Base-by-base conservation (phyloP, 2,329 filamentous ascomycete genomes). In the Clathrospora elynae region DNA sequence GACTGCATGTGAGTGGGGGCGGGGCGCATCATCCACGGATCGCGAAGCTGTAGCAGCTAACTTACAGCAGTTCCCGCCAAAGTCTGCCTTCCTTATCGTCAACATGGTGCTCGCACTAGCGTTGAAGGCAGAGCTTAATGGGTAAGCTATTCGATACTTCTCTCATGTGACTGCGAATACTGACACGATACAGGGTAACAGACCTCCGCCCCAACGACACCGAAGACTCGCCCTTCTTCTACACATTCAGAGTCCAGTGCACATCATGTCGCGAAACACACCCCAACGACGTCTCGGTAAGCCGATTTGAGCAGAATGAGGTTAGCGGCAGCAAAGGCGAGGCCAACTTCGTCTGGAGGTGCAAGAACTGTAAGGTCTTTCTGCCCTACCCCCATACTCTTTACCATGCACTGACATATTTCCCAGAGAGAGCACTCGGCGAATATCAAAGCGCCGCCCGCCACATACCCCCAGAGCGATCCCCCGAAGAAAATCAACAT, bases 321-420 rank as follows among this genome's bases (percentile, higher is more conserved):
- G 84, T 96, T 70, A 93, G 89, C 53, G 91, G 91, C 23, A 96
- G 91, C 70, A 83, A 90, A 63, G 93, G 93, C 54, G 91, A 97
- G 72, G 93, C 93, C 49, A 97, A 97, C 72, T 99, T 99, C 72
- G 93, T 99, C n/a, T 99, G 93, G 92, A 91, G 85, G 71, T 99
- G 93, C 80, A 96, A 95, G 73, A 92, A 93, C 68, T 99, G 93
- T 84, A 95, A 93, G 82, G 90, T 93, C 57, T 51, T 46, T 59
- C 51, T 53, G 38, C 51, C 61, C 52, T 28, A n/a, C 14, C 16
- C 34, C 18, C 13, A 6, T 8, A 17, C 20, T 12, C 11, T 12
- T 8, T 12, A 6, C 6, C 6, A 13, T 19, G n/a, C 11, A 10
- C 49, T 59, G 37, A 61, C 23, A 37, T 12, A 6, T 2, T 7